These are phyloP conservation scores for Arabis alpina DNA, from an alignment of 345 rosid species.

Conservation along the genomic window DNA sequence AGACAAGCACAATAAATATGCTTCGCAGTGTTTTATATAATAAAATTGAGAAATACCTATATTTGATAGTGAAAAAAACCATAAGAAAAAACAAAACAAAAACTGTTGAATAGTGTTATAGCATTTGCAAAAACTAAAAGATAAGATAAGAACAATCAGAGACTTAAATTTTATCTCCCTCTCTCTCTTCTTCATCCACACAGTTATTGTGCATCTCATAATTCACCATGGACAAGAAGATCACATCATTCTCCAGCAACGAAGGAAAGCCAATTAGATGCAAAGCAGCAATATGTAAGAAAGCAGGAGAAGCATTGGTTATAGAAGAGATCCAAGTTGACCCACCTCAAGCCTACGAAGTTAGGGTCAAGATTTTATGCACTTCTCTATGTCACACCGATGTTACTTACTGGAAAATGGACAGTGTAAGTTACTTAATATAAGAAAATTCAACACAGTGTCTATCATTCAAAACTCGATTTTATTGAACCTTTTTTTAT, in stretches of 20 bases:
- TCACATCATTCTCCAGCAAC: conserved; percentile 10
- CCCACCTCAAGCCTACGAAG: conserved; percentile 69
- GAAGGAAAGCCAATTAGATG: conserved; percentile 57
- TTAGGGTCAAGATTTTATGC: conserved; percentile 71
- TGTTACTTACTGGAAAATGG: conserved; percentile 48
- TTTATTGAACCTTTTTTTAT: not conserved
- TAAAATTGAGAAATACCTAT: too few relatives aligned
- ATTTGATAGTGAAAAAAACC: too few relatives aligned
- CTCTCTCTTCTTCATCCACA: conserved; percentile 9
- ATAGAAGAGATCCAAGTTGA: conserved; percentile 72
- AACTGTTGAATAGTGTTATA: too few relatives aligned
- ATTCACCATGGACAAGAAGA: conserved; percentile 15
- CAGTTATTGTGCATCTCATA: not conserved
- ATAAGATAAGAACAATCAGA: not conserved
- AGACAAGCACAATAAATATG: too few relatives aligned
- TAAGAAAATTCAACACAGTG: too few relatives aligned
- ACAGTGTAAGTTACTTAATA: conserved; percentile 40
- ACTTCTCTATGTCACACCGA: conserved; percentile 74
- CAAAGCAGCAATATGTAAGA: conserved; percentile 69
- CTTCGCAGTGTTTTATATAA: too few relatives aligned
- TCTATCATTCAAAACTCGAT: not conserved
- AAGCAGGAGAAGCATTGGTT: conserved; percentile 52
- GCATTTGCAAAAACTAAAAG: too few relatives aligned
- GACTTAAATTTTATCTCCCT: not conserved
- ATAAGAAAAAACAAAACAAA: too few relatives aligned